Base-by-base conservation (phyloP, 306 rosid species). In the Cicer judaicum region DNA sequence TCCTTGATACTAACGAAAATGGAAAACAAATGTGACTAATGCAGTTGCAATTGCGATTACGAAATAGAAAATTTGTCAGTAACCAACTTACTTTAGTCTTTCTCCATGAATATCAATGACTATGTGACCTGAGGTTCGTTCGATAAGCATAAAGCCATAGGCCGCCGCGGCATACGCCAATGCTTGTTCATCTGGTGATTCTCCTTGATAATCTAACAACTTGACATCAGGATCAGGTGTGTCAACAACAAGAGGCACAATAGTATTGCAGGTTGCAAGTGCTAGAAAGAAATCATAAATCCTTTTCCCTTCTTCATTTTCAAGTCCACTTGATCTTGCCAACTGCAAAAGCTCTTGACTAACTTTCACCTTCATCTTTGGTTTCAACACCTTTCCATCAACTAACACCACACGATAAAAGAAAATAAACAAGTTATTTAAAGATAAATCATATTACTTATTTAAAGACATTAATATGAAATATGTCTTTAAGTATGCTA, bases 151-250 rank as follows among this genome's bases (percentile, higher is more conserved):
- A 87, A 90, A 94, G 64, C 99, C 99, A 21, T 94, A 94, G 61
- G 95, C 90, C 0, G 97, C 97, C 0, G 99, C 99, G 5, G 96
- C 99, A 83, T 92, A 92, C 68, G 88, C 91, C 76, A 94, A 75
- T 64, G 99, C 97, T 72, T 92, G 99, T 83, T 94, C 99, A 81
- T 94, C 99, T 7, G 99, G 99, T 57, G 99, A 94, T 77, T 94
- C 99, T 55, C 99, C 99, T 84, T 94, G 99, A 85, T 94, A 94
- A 80, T 94, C 99, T 71, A 94, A 50, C 78, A 89, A 85, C 82
- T 87, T 88, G 85, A 81, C 89, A 44, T 79, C 78, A 54, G 89
- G 89, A 73, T 94, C 96, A 44, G 92, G 67, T 3, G 92, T 76
- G 77, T 89, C 93, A 46, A 82, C 85, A 83, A 91, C 72, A 70